phyloP scores from a whole-genome alignment of 495 filamentous ascomycete species.

The Neurospora terricola region DNA sequence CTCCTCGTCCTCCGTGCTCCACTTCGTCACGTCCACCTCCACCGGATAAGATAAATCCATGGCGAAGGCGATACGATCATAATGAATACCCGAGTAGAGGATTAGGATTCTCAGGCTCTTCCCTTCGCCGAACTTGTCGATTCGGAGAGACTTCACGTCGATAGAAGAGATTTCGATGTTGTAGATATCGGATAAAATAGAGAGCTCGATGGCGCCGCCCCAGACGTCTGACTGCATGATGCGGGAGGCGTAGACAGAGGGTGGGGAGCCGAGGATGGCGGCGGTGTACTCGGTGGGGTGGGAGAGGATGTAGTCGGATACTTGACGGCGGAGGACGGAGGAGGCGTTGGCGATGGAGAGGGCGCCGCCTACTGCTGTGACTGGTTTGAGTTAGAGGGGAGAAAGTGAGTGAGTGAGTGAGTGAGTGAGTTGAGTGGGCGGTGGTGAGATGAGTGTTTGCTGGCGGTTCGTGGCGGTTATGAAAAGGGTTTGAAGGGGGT shows the following conservation, averaged over 20 bases:
- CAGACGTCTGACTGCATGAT: slow-evolving; percentile 74
- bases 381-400: slow-evolving; percentile 3
- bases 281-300: slow-evolving; percentile 62
- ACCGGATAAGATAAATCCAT: slow-evolving; percentile 52
- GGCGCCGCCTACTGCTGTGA: slow-evolving; percentile 75
- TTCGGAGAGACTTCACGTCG: slow-evolving; percentile 45
- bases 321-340: slow-evolving; percentile 60
- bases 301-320: slow-evolving; percentile 68
- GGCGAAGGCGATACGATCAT: slow-evolving; percentile 78
- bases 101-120: slow-evolving; percentile 61
- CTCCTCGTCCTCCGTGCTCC: slow-evolving; percentile 54
- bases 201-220: slow-evolving; percentile 88
- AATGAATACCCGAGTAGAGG: slow-evolving; percentile 91
- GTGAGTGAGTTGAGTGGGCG: background rate
- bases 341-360: slow-evolving; percentile 36
- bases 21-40: slow-evolving; percentile 70
- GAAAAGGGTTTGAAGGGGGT: background rate
- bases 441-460: background rate
- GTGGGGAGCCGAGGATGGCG: slow-evolving; percentile 65
- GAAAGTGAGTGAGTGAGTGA: background rate
- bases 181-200: slow-evolving; percentile 77
- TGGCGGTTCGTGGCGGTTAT: background rate
- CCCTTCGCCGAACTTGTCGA: slow-evolving; percentile 75
- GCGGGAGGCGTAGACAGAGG: slow-evolving; percentile 73
- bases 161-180: slow-evolving; percentile 78